Conservation (phyloP, 73 alveolate species). For the Paramecium pentaurelia region DNA sequence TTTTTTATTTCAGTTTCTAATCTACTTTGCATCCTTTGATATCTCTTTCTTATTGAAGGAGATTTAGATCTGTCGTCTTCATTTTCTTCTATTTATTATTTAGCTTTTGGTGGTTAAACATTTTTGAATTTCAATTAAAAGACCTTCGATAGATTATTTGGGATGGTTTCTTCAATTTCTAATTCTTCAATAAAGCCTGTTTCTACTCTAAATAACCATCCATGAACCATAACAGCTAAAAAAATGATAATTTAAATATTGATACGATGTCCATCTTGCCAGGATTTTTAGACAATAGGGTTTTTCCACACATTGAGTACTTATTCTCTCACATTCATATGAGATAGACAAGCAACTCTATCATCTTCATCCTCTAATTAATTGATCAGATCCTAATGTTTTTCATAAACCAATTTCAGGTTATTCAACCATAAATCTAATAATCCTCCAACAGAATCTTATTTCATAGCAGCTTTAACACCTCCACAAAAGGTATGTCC, state of each 20-base stretch:
- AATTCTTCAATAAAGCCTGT: constrained; percentile 43
- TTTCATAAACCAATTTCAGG: neutral
- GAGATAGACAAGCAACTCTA: neutral
- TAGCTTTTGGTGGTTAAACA: neutral
- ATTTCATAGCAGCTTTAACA: constrained; percentile 54
- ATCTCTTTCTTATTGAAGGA: neutral
- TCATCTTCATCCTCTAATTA: neutral
- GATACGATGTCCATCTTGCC: constrained; percentile 36
- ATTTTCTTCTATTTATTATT: neutral
- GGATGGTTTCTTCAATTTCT: neutral
- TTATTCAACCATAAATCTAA: constrained; percentile 30
- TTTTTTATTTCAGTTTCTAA: neutral
- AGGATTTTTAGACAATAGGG: constrained; percentile 27
- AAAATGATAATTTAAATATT: neutral
- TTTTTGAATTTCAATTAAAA: neutral
- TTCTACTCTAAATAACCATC: constrained; percentile 33
- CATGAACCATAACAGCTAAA: constrained; percentile 48
- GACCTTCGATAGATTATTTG: neutral
- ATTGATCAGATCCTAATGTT: neutral
- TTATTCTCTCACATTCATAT: constrained; percentile 37
- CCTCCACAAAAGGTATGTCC: constrained; percentile 62
- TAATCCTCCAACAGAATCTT: constrained; percentile 44
- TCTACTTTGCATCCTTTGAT: neutral
- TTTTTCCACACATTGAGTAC: constrained; percentile 30
- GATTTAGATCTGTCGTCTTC: neutral